These are phyloP conservation scores for Pythium utonaiense DNA, from an alignment of 352 stramenopile genomes.

Conservation along the genomic window DNA sequence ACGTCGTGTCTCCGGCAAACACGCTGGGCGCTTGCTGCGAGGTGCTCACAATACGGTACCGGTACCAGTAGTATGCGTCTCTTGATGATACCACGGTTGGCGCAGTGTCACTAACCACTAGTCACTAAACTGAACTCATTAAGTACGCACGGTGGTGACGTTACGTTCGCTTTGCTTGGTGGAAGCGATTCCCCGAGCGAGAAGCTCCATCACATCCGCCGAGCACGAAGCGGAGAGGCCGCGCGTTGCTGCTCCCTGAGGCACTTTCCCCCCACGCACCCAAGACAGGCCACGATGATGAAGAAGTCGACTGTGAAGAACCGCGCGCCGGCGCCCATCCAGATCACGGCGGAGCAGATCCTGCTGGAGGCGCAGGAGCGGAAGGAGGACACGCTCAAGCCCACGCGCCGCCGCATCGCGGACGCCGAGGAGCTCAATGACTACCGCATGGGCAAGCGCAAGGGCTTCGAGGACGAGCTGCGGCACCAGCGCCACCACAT, in stretches of 20 bases:
- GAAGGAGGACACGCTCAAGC: constrained; percentile 73
- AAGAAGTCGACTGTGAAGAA: constrained; percentile 96
- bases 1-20: too few species aligned
- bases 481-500: constrained; percentile 94
- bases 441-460: constrained; percentile 92
- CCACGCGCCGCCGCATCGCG: constrained; percentile 78
- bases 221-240: too few species aligned
- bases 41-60: too few species aligned
- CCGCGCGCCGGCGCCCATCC: constrained; percentile 96
- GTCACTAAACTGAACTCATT: too few species aligned
- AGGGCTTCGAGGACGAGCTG: constrained; percentile 95
- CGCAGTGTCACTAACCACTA: too few species aligned
- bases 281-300: constrained; percentile 40
- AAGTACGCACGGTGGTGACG: neutral
- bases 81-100: too few species aligned
- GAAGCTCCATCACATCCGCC: neutral
- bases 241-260: too few species aligned
- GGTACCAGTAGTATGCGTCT: too few species aligned
- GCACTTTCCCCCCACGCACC: too few species aligned
- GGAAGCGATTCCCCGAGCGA: constrained; percentile 1
- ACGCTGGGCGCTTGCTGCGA: too few species aligned
- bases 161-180: constrained; percentile 14
- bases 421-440: constrained; percentile 91
- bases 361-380: constrained; percentile 91
- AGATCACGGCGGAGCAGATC: constrained; percentile 99